phyloP scores from a whole-genome alignment of 148 eudicot genomes.

The Rhododendron henanense region DNA sequence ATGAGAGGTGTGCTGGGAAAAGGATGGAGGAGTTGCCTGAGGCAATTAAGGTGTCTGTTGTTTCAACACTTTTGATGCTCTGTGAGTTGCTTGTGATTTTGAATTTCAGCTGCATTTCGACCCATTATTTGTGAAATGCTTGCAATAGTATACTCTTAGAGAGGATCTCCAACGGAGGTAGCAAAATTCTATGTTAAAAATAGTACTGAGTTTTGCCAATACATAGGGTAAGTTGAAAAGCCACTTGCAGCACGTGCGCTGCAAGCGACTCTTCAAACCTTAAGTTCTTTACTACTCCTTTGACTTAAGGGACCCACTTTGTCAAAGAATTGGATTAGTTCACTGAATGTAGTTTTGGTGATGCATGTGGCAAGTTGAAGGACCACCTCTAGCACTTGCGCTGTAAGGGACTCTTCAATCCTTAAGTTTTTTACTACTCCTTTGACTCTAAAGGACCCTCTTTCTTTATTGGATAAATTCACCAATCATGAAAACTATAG shows the following conservation, averaged over 20 bases:
- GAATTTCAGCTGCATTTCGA: neutral
- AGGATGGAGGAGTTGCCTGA: constrained; percentile 64
- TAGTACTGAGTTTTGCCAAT: neutral
- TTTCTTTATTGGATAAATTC: too few species aligned
- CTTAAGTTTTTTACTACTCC: too few species aligned
- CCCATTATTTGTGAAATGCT: neutral
- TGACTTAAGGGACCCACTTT: neutral
- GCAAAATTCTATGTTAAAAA: neutral
- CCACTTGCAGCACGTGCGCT: neutral
- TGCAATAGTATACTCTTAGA: neutral
- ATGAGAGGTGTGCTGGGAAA: constrained; percentile 52
- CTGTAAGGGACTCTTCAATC: too few species aligned
- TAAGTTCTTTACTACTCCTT: too few species aligned
- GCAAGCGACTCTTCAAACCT: neutral
- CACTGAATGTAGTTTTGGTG: too few species aligned
- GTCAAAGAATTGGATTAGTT: neutral
- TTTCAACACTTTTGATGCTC: constrained; percentile 7
- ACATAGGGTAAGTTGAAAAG: neutral
- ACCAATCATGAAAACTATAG: too few species aligned
- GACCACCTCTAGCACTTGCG: too few species aligned
- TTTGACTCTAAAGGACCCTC: too few species aligned
- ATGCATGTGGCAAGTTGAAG: too few species aligned
- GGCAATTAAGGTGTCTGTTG: constrained; percentile 66
- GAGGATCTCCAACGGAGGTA: neutral
- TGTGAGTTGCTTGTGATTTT: constrained; percentile 13